phyloP scores from a whole-genome alignment of 768 basidiomycete species.

The Serendipita sp. region DNA sequence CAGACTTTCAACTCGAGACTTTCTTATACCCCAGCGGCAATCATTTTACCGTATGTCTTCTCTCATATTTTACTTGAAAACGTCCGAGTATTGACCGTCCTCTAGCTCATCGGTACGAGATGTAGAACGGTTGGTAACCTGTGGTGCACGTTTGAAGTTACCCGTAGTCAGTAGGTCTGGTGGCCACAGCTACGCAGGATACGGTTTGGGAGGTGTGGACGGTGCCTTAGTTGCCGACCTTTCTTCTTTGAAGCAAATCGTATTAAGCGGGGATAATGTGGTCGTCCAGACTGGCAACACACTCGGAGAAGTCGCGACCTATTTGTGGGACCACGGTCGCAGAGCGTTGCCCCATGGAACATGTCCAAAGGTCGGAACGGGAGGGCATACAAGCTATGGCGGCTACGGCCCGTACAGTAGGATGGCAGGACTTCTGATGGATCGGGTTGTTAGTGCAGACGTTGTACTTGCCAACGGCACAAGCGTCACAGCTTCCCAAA shows the following conservation, averaged over 20 bases:
- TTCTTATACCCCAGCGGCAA: background rate
- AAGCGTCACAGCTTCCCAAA: slow-evolving; percentile 16
- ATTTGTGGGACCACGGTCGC: slow-evolving; percentile 25
- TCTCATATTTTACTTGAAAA: background rate
- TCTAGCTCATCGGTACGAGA: background rate
- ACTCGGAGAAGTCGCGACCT: background rate
- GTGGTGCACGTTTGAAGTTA: background rate
- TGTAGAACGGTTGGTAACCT: background rate
- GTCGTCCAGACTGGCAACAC: slow-evolving; percentile 5
- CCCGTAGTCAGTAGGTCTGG: background rate
- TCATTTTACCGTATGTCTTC: background rate
- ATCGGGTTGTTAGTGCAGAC: slow-evolving; percentile 23
- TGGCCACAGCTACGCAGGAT: too few relatives aligned
- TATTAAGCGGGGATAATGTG: slow-evolving; percentile 23
- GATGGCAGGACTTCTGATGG: slow-evolving; percentile 28
- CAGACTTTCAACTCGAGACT: too few relatives aligned
- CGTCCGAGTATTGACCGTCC: background rate
- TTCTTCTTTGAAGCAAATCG: slow-evolving; percentile 24
- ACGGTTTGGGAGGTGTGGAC: too few relatives aligned
- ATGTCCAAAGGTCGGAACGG: too few relatives aligned
- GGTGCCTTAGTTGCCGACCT: slow-evolving; percentile 20
- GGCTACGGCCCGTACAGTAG: too few relatives aligned
- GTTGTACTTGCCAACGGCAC: slow-evolving; percentile 22
- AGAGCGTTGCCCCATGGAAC: slow-evolving; percentile 17
- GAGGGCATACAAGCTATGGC: too few relatives aligned